Evolutionary conservation across 192 early-diverging fungal genomes (phyloP), one percentile per base, ranked within the genome.

Genomic region (Backusella macrospora): DNA sequence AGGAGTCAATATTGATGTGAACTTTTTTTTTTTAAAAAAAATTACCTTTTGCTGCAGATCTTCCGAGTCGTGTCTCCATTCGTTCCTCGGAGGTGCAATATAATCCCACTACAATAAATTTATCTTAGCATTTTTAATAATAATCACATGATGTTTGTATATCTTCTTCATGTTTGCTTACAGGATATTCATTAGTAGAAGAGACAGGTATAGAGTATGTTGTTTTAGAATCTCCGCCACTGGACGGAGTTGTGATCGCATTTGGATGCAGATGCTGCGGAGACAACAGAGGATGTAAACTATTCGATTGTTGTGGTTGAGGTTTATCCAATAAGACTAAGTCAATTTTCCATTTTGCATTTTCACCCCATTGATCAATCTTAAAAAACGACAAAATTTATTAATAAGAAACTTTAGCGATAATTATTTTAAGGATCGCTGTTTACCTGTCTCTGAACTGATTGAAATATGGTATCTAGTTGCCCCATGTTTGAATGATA

Each of bases 361-460:
- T 69, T 49, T 76, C 75, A 21, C 75, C 75, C 75, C 75, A 76
- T 71, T 76, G 62, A 62, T 76, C 75, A 76, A 76, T 76, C 75
- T 76, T 44, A 23, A 45, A 59, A 59, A 59, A 23, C 8, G 47
- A 18, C 47, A 52, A 23, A 14, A 45, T 6, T 13, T 26, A 68
- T 23, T 26, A 26, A 68, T 23, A 46, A 68, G 8, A 68, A 68
- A 42, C 16, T 14, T 44, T 13, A 45, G 45, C 15, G 23, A 65
- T 10, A 65, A 42, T 2, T 16, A 13, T 65, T n/a, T 42, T 18
- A 10, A 37, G 18, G 18, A 44, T 26, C 6, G 18, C 10, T 12
- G 21, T 65, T 46, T 45, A 68, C 66, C 66, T 68, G 66, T 68
- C 43, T 68, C 29, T 68, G 46, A 44, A 68, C 43, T 23, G 66